phyloP scores from a whole-genome alignment of 768 basidiomycete species.

The Naganishia randhawae region DNA sequence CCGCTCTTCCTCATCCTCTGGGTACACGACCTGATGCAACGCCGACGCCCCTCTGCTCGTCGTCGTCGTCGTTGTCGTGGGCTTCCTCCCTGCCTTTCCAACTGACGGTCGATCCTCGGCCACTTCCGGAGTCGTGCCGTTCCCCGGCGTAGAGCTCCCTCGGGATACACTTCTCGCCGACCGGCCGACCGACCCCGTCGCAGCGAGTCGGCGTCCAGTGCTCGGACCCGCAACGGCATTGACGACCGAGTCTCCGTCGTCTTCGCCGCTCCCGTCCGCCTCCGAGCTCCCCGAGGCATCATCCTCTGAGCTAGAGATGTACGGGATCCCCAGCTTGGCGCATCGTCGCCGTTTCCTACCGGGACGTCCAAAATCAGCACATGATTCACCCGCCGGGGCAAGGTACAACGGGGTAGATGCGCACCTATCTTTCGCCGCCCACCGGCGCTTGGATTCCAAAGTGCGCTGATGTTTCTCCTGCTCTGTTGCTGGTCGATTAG shows the following conservation, averaged over 20 bases:
- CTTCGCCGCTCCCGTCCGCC: neutral
- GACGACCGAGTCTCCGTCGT: neutral
- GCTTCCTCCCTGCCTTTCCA: neutral
- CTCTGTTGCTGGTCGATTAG: conserved; percentile 49
- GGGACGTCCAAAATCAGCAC: neutral
- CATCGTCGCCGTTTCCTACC: conserved; percentile 25
- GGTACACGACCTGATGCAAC: conserved; percentile 7
- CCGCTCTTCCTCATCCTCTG: neutral
- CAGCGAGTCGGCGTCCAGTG: neutral
- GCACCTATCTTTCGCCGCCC: conserved; percentile 51
- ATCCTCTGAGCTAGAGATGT: conserved; percentile 13
- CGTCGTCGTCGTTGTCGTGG: neutral
- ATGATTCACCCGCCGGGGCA: too few species aligned
- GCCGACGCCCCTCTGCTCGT: neutral
- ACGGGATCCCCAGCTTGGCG: conserved; percentile 27
- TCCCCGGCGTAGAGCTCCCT: neutral
- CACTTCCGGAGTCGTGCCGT: neutral
- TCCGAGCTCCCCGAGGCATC: conserved; percentile 8
- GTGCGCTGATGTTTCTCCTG: conserved; percentile 49
- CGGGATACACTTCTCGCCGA: conserved; percentile 1
- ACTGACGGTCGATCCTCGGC: neutral
- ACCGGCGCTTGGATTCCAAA: conserved; percentile 50
- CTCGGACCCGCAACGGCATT: conserved; percentile 13
- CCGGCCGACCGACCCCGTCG: neutral
- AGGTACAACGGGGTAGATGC: neutral